Evolutionary conservation across 164 flowering plant species (phyloP).

Genomic region (Litsea cubeba): DNA sequence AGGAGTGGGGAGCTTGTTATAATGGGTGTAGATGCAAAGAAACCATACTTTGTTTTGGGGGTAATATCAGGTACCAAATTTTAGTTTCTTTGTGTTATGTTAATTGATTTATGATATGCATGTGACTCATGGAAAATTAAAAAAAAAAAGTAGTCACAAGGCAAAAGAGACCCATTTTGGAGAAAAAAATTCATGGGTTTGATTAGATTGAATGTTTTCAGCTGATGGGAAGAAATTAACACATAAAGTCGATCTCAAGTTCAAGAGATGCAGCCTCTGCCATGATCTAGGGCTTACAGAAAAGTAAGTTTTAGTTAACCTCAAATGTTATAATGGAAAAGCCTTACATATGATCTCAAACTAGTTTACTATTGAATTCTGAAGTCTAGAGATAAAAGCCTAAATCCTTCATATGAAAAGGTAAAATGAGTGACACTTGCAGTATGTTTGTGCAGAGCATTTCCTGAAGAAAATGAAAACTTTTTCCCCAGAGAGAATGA

Average conservation of each 20-base stretch:
- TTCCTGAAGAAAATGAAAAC: too few species aligned
- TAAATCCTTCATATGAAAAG: neutral
- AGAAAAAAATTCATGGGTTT: neutral
- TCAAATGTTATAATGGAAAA: too few species aligned
- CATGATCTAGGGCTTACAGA: slow-evolving; percentile 17
- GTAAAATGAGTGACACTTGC: neutral
- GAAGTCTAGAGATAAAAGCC: too few species aligned
- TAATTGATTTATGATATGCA: neutral
- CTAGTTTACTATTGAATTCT: too few species aligned
- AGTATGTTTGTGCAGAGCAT: too few species aligned
- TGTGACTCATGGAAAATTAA: neutral
- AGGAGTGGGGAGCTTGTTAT: slow-evolving; percentile 10
- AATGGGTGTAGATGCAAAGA: slow-evolving; percentile 11
- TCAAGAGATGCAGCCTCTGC: slow-evolving; percentile 5
- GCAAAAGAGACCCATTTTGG: too few species aligned
- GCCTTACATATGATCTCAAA: too few species aligned
- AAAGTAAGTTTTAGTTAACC: slow-evolving; percentile 7
- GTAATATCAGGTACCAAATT: slow-evolving; percentile 9
- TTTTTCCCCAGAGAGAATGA: too few species aligned
- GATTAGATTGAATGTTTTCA: neutral
- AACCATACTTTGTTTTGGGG: slow-evolving; percentile 12
- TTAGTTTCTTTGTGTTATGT: neutral
- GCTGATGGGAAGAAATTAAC: slow-evolving; percentile 16
- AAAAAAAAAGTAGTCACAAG: neutral
- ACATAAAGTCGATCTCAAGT: slow-evolving; percentile 12